Percentiles rank a stretch among this genome's conserved stretches.
phyloP scores from a whole-genome alignment of 768 basidiomycete species.

The Naganishia vaughanmartiniae region DNA sequence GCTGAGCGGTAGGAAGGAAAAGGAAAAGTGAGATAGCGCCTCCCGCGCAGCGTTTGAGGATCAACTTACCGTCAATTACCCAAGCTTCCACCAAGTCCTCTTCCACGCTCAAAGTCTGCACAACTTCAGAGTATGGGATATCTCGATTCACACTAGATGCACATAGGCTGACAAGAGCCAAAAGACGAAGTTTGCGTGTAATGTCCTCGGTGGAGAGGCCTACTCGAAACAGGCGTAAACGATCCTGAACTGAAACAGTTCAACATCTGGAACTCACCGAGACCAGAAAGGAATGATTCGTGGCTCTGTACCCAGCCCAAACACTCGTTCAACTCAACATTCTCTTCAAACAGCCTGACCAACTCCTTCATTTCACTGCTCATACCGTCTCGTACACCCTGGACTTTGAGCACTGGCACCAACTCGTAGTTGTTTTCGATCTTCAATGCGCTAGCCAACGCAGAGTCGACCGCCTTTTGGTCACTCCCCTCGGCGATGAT shows the following conservation, averaged over 20 bases:
- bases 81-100: conserved; percentile 47
- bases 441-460: conserved; percentile 39
- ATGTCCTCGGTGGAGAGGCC: conserved; percentile 36
- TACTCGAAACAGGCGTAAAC: not conserved
- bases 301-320: conserved; percentile 41
- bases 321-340: conserved; percentile 42
- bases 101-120: conserved; percentile 39
- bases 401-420: conserved; percentile 37
- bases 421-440: conserved; percentile 40
- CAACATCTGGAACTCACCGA: conserved; percentile 36
- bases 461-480: conserved; percentile 35
- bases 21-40: not conserved
- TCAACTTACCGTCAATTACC: conserved; percentile 49
- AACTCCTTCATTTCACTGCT: conserved; percentile 38
- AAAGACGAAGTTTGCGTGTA: conserved; percentile 44
- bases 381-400: conserved; percentile 37
- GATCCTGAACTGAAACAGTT: not conserved
- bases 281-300: conserved; percentile 37
- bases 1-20: conserved; percentile 31
- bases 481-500: conserved; percentile 24
- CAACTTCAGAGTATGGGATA: conserved; percentile 41
- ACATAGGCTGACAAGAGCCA: conserved; percentile 44
- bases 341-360: conserved; percentile 41
- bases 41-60: not conserved
- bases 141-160: conserved; percentile 36